A percentile compares a stretch with the other conserved stretches of the same genome.
Conservation (phyloP, 2,329 filamentous ascomycete species). For the Achaetomium macrosporum region DNA sequence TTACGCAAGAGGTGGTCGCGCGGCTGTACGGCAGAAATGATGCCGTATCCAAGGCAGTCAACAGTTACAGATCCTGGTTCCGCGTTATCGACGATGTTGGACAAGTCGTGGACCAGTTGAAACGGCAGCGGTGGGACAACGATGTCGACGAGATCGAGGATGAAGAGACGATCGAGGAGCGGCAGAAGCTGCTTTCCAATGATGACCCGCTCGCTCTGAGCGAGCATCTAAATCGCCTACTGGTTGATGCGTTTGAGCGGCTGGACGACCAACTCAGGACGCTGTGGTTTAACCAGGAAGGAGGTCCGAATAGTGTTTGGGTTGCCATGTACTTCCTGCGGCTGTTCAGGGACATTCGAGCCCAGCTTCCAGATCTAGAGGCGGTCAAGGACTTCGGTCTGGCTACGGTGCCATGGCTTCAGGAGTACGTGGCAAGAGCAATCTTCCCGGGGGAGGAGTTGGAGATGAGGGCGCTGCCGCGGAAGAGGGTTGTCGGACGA, state of each 20-base stretch:
- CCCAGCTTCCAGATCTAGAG: conserved; percentile 52
- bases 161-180: conserved; percentile 61
- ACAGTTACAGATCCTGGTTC: conserved; percentile 67
- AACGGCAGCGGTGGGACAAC: conserved; percentile 67
- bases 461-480: conserved; percentile 35
- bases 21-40: conserved; percentile 68
- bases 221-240: conserved; percentile 29
- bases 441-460: conserved; percentile 45
- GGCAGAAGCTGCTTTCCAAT: conserved; percentile 62
- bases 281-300: conserved; percentile 44
- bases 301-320: conserved; percentile 43
- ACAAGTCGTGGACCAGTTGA: conserved; percentile 58
- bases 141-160: conserved; percentile 69
- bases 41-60: conserved; percentile 55
- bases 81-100: conserved; percentile 63
- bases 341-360: conserved; percentile 66
- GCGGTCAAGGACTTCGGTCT: conserved; percentile 52
- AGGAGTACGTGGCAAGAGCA: conserved; percentile 52
- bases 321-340: conserved; percentile 65
- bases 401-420: conserved; percentile 56
- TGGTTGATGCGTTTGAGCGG: conserved; percentile 32
- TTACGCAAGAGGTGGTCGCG: conserved; percentile 64
- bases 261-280: conserved; percentile 51
- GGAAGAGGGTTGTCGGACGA: conserved; percentile 51
- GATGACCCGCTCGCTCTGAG: conserved; percentile 43